A percentile compares a stretch with the other conserved stretches of the same genome.
Conservation (phyloP, 345 rosid genomes). For the Psidium friedrichsthalianum region DNA sequence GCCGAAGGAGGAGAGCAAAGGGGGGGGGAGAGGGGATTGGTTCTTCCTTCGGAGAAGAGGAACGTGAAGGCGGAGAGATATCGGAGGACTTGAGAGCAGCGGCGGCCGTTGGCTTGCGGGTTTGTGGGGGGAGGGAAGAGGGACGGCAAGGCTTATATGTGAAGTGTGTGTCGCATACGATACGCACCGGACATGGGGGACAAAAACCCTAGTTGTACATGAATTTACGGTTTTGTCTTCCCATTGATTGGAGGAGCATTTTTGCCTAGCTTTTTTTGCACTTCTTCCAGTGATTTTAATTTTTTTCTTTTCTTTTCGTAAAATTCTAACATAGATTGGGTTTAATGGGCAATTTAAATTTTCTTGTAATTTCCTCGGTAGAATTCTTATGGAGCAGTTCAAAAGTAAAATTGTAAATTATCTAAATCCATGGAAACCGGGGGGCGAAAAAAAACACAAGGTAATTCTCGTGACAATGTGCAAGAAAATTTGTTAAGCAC, state of each 20-base stretch:
- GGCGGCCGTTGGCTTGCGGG: background rate
- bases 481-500: no score
- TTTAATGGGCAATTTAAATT: background rate
- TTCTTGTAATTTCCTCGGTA: background rate
- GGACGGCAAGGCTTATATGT: background rate
- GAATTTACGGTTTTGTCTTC: background rate
- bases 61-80: no score
- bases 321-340: no score
- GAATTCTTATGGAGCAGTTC: background rate
- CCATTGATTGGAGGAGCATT: background rate
- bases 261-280: background rate
- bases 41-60: background rate
- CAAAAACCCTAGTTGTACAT: background rate
- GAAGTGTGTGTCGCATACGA: background rate
- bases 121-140: no score
- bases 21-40: background rate
- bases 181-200: no score
- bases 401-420: background rate
- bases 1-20: conserved; percentile 7
- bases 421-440: background rate
- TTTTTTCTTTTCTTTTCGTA: background rate
- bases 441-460: no score
- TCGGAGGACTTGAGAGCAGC: background rate
- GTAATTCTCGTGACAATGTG: background rate
- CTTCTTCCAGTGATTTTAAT: no score